Conservation (phyloP, 495 filamentous ascomycete genomes). For the Ramalina intermedia region DNA sequence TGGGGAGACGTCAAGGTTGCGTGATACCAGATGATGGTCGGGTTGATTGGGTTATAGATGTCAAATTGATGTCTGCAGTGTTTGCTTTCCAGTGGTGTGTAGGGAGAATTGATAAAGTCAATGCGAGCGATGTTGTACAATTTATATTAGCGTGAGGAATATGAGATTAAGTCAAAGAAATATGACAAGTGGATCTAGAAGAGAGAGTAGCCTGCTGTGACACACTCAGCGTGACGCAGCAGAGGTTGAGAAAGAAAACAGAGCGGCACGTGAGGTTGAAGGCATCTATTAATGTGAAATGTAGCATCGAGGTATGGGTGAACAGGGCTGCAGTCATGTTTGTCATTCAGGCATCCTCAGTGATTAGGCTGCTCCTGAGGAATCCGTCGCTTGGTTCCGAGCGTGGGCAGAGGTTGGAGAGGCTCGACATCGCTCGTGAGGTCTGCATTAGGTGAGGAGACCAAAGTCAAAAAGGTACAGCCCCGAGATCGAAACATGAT, state of each 20-base stretch:
- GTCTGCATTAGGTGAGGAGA: constrained; percentile 2
- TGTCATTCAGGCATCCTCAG: constrained; percentile 7
- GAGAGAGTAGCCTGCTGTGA: constrained; percentile 13
- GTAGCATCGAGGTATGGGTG: not conserved
- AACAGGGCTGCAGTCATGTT: not conserved
- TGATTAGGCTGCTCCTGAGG: constrained; percentile 10
- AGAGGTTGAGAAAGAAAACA: not conserved
- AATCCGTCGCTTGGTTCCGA: constrained; percentile 11
- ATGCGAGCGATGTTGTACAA: no score
- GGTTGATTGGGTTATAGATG: no score
- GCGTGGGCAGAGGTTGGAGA: constrained; percentile 2
- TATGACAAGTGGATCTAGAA: constrained; percentile 1
- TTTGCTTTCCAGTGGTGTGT: no score
- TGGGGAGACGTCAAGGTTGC: not conserved
- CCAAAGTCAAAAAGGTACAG: constrained; percentile 10
- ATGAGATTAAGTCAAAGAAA: not conserved
- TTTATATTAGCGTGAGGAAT: not conserved
- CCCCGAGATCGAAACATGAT: constrained; percentile 1
- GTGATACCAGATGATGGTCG: not conserved
- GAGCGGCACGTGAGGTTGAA: constrained; percentile 2
- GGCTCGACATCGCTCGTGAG: not conserved
- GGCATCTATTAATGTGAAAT: constrained; percentile 1
- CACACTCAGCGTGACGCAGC: constrained; percentile 16
- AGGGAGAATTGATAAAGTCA: not conserved
- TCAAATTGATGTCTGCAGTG: not conserved